Evolutionary conservation across 179 eudicot genomes (phyloP).

Genomic region (Amaranthus tricolor): DNA sequence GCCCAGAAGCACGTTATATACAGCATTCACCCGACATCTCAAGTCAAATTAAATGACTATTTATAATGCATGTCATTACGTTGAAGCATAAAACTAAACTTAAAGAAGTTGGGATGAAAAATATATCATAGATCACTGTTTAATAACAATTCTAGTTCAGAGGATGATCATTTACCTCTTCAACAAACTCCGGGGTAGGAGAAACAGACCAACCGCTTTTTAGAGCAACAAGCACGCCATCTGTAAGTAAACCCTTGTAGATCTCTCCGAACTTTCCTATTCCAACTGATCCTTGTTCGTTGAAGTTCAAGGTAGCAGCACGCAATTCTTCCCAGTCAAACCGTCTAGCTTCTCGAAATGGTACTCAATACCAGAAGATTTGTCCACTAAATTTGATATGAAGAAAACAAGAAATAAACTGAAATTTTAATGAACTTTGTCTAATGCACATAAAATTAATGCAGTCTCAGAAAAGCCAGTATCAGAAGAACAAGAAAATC

Average conservation of each 20-base stretch:
- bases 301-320: constrained; percentile 72
- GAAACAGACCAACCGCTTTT: constrained; percentile 71
- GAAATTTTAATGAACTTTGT: constrained; percentile 1
- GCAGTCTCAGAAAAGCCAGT: no score
- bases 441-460: background rate
- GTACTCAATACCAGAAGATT: constrained; percentile 56
- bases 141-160: background rate
- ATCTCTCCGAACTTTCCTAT: constrained; percentile 96
- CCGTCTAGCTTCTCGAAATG: constrained; percentile 68
- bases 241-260: constrained; percentile 85
- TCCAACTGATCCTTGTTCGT: constrained; percentile 73
- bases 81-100: background rate
- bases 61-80: background rate
- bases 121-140: background rate
- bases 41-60: background rate
- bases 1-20: background rate
- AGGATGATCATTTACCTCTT: constrained; percentile 61
- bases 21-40: background rate
- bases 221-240: constrained; percentile 90
- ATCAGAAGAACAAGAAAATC: no score
- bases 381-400: constrained; percentile 36
- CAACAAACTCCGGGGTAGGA: constrained; percentile 75
- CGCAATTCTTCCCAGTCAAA: constrained; percentile 73
- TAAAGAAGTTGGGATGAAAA: background rate
- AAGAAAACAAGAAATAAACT: constrained; percentile 7